Percentiles rank a stretch among this genome's conserved stretches.
These are phyloP conservation scores for Rhynchospora tenuis DNA, from an alignment of 176 grass and related monocot genomes.

Conservation along the genomic window DNA sequence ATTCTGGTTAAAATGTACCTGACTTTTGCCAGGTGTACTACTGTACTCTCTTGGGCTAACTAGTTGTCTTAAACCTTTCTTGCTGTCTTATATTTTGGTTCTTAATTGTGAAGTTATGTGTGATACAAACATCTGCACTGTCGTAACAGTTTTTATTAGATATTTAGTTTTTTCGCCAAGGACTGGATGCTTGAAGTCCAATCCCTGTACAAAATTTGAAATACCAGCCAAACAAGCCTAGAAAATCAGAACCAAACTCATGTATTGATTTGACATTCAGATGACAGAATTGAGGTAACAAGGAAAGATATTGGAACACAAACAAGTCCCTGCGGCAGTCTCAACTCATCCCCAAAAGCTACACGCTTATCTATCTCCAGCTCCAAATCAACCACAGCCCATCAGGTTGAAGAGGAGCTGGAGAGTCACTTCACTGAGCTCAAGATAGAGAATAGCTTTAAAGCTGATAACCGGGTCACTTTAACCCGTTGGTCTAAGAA, in stretches of 20 bases:
- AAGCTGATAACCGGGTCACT: conserved; percentile 69
- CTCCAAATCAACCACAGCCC: conserved; percentile 12
- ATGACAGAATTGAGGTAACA: conserved; percentile 43
- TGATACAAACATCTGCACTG: background rate
- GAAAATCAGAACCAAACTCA: background rate
- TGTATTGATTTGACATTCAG: conserved; percentile 36
- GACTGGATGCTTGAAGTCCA: background rate
- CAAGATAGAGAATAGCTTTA: conserved; percentile 68
- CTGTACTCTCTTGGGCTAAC: background rate
- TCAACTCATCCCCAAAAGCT: conserved; percentile 45
- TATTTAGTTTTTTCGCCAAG: background rate
- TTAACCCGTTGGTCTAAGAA: conserved; percentile 92
- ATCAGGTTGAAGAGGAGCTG: conserved; percentile 39
- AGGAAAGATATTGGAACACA: conserved; percentile 79
- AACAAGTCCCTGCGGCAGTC: conserved; percentile 78
- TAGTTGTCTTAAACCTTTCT: background rate
- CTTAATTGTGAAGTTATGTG: background rate
- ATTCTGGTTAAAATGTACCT: background rate
- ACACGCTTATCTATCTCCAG: conserved; percentile 29
- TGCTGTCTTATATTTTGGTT: background rate
- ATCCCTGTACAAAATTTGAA: background rate
- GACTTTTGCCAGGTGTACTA: background rate
- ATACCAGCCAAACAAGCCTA: background rate
- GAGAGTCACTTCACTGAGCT: conserved; percentile 60
- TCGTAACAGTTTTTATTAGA: background rate